Percentiles rank a stretch among this genome's conserved stretches.
Evolutionary conservation across 1,284 basidiomycete species (phyloP).

Genomic region (Boletellus deceptivus): DNA sequence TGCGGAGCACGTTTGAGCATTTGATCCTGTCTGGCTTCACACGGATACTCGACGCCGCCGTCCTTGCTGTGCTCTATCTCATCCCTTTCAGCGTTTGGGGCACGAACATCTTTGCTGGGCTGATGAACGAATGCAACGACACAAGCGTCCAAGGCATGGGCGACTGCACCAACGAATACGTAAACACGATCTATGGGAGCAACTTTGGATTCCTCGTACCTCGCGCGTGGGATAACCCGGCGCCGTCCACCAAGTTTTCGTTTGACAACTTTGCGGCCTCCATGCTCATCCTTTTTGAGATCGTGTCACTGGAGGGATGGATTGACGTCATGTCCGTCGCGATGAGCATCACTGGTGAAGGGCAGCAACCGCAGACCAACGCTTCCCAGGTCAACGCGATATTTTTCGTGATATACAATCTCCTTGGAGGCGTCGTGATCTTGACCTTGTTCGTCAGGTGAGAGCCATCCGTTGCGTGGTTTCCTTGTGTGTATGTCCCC

Average conservation of each 20-base stretch:
- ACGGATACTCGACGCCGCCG: conserved; percentile 87
- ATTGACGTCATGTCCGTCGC: conserved; percentile 86
- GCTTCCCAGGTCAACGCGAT: conserved; percentile 80
- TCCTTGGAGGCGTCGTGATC: conserved; percentile 90
- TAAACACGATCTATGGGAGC: conserved; percentile 53
- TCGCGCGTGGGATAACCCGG: conserved; percentile 87
- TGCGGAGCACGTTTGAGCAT: conserved; percentile 91
- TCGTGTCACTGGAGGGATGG: conserved; percentile 96
- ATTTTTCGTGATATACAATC: conserved; percentile 92
- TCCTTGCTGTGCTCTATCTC: conserved; percentile 94
- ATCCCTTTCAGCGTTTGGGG: conserved; percentile 98
- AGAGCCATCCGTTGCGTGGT: conserved; percentile 17
- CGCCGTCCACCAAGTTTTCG: conserved; percentile 81
- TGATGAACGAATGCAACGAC: conserved; percentile 89
- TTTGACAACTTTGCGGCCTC: conserved; percentile 90
- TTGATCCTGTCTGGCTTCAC: conserved; percentile 86
- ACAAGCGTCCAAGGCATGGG: conserved; percentile 49
- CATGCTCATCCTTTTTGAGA: conserved; percentile 93
- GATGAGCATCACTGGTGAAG: conserved; percentile 74
- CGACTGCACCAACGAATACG: conserved; percentile 79
- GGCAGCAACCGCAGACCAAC: conserved; percentile 71
- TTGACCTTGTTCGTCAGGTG: conserved; percentile 87
- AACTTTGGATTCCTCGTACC: conserved; percentile 75
- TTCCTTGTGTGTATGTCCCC: background rate
- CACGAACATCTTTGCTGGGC: conserved; percentile 88